Evolutionary conservation across 345 rosid genomes (phyloP).

Genomic region (Pistacia atlantica): DNA sequence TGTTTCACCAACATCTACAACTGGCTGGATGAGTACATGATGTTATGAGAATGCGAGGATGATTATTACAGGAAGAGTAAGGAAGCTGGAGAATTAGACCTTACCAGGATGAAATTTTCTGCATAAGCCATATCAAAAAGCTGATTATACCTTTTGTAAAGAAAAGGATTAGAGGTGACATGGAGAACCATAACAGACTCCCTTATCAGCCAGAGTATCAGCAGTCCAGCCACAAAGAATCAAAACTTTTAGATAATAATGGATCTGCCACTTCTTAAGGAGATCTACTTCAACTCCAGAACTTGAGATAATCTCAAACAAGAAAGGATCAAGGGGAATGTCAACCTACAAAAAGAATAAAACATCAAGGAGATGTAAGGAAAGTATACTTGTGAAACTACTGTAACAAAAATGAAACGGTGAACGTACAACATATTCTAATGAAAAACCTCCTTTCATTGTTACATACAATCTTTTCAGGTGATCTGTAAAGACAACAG

Average conservation of each 20-base stretch:
- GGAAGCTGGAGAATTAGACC: constrained; percentile 21
- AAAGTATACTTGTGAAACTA: constrained; percentile 17
- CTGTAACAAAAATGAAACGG: constrained; percentile 16
- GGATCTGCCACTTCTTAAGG: constrained; percentile 87
- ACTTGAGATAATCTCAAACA: constrained; percentile 80
- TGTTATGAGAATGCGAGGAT: constrained; percentile 23
- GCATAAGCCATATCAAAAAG: constrained; percentile 90
- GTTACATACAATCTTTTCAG: constrained; percentile 83
- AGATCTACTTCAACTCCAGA: constrained; percentile 96
- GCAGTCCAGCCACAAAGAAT: constrained; percentile 74
- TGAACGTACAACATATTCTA: constrained; percentile 84
- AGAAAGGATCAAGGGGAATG: constrained; percentile 89
- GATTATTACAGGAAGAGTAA: neutral
- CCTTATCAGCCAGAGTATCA: constrained; percentile 78
- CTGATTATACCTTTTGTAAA: constrained; percentile 85
- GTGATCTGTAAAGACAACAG: constrained; percentile 94
- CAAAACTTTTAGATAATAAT: constrained; percentile 84
- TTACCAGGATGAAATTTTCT: constrained; percentile 90
- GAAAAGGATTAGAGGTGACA: constrained; percentile 76
- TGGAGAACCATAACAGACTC: constrained; percentile 81
- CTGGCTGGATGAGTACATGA: constrained; percentile 63
- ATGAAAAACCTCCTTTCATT: constrained; percentile 94
- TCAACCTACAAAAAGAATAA: constrained; percentile 60
- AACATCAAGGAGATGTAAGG: constrained; percentile 23
- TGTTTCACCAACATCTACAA: constrained; percentile 84